phyloP scores from a whole-genome alignment of 345 rosid genomes.

The Eucalyptus pauciflora region DNA sequence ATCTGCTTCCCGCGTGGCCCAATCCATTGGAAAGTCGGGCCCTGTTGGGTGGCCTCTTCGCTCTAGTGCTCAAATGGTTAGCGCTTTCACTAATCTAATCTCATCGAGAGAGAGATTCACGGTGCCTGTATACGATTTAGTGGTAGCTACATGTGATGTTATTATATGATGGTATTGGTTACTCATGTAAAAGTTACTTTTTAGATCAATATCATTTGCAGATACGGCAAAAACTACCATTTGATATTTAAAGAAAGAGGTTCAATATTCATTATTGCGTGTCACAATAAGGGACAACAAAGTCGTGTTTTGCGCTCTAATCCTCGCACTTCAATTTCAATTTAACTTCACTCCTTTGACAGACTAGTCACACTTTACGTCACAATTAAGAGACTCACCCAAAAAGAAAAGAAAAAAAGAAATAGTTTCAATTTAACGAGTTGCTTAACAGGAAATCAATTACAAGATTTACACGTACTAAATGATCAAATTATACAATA shows the following conservation, averaged over 20 bases:
- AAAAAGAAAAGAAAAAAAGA: too few species aligned
- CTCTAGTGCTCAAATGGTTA: neutral
- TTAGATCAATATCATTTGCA: neutral
- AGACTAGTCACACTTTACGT: neutral
- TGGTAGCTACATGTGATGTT: neutral
- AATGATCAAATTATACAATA: neutral
- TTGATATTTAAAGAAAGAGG: neutral
- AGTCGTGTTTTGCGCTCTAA: neutral
- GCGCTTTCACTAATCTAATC: neutral
- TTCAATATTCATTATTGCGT: accelerated
- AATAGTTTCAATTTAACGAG: neutral
- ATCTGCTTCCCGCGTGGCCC: neutral
- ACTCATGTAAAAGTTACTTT: neutral
- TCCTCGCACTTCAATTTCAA: neutral
- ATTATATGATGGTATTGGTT: neutral
- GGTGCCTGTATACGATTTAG: neutral
- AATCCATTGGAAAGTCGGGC: neutral
- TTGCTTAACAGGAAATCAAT: neutral
- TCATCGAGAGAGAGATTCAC: neutral
- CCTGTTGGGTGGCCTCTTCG: neutral
- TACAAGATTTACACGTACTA: neutral
- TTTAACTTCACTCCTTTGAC: neutral
- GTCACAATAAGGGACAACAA: neutral
- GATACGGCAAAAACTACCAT: neutral
- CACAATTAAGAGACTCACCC: neutral